Percentiles rank a stretch among this genome's conserved stretches.
Conservation (phyloP, 768 basidiomycete species). For the Amanita rubescens region DNA sequence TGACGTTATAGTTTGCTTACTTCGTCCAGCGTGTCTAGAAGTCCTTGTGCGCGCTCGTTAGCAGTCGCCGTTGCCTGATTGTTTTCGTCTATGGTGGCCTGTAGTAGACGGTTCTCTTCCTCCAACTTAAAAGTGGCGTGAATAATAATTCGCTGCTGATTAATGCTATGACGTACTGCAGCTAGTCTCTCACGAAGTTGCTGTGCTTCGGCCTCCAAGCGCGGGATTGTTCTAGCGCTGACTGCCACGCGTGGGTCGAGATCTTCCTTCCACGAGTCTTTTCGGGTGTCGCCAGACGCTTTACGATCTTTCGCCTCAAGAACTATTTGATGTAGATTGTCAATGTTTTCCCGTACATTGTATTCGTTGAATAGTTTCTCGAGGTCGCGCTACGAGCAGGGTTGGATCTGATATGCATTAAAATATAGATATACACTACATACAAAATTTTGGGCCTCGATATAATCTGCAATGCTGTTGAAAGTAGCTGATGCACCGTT, state of each 20-base stretch:
- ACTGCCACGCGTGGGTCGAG: constrained; percentile 57
- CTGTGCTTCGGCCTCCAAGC: constrained; percentile 38
- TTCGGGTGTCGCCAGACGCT: constrained; percentile 35
- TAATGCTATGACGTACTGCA: constrained; percentile 22
- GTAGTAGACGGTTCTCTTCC: constrained; percentile 42
- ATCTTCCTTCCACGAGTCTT: constrained; percentile 59
- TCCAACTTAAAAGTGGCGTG: constrained; percentile 56
- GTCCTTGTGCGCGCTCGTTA: constrained; percentile 35
- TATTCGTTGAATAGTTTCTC: constrained; percentile 66
- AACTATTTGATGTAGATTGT: constrained; percentile 62
- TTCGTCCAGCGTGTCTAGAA: constrained; percentile 47
- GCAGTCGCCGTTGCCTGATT: constrained; percentile 36
- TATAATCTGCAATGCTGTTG: constrained; percentile 62
- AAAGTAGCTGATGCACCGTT: constrained; percentile 54
- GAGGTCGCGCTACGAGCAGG: constrained; percentile 43
- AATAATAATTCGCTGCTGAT: too few species aligned
- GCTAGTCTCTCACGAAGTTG: constrained; percentile 31
- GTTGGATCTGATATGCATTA: not conserved
- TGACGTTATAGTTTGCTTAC: constrained; percentile 26
- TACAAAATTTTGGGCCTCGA: constrained; percentile 55
- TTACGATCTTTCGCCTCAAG: constrained; percentile 58
- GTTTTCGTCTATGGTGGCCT: constrained; percentile 42
- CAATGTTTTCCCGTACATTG: constrained; percentile 60
- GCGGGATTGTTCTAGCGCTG: constrained; percentile 54
- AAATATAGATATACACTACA: constrained; percentile 17